phyloP scores from a whole-genome alignment of 1,139 yeast genomes.

The Yamadazyma diddensiae region DNA sequence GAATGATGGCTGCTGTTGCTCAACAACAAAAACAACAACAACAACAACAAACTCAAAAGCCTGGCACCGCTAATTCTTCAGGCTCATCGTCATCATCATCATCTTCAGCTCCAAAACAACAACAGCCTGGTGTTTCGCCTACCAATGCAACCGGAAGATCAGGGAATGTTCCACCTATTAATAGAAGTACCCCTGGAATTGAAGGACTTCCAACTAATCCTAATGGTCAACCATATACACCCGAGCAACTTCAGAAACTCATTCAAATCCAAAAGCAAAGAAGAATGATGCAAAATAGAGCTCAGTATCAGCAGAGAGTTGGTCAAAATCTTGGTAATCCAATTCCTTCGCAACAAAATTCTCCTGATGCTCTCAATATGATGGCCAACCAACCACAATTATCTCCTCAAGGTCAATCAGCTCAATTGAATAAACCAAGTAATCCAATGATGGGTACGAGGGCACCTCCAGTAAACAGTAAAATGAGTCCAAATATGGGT shows the following conservation, averaged over 20 bases:
- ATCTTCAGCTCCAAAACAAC: neutral
- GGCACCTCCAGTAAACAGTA: conserved; percentile 13
- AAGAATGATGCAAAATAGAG: conserved; percentile 45
- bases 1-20: conserved; percentile 18
- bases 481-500: conserved; percentile 5
- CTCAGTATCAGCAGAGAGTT: conserved; percentile 18
- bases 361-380: neutral
- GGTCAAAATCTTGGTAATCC: neutral
- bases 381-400: conserved; percentile 1
- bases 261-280: conserved; percentile 53
- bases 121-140: conserved; percentile 11
- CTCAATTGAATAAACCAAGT: conserved; percentile 5
- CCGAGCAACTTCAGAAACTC: conserved; percentile 54
- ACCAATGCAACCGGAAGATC: conserved; percentile 8
- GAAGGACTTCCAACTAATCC: conserved; percentile 5
- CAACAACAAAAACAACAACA: conserved; percentile 16
- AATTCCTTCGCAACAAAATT: neutral
- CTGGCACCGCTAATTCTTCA: neutral
- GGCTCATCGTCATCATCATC: conserved; percentile 1
- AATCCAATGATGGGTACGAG: conserved; percentile 16
- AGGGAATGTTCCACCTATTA: neutral
- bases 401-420: conserved; percentile 5
- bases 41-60: conserved; percentile 1
- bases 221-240: conserved; percentile 52
- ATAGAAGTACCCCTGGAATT: neutral